Evolutionary conservation across 805 yeast genomes (phyloP).

Genomic region (Wickerhamiella kurtzmanii): DNA sequence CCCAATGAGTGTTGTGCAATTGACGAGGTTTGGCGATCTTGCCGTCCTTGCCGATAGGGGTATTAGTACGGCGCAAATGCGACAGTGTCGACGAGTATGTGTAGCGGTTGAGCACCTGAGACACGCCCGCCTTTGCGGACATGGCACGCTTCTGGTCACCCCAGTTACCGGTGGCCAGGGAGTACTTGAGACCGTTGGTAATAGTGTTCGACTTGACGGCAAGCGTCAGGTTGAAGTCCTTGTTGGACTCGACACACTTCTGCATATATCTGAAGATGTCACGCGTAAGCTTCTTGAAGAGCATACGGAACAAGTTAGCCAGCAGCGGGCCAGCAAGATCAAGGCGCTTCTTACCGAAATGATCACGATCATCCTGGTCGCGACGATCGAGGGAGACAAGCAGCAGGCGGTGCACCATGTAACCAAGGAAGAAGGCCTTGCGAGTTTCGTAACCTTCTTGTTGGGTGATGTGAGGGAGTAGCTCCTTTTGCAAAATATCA

Average conservation of each 20-base stretch:
- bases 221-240: conserved; percentile 87
- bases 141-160: conserved; percentile 99
- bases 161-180: conserved; percentile 99
- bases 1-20: conserved; percentile 99
- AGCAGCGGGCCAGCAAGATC: conserved; percentile 97
- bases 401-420: conserved; percentile 90
- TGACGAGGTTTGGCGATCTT: conserved; percentile 98
- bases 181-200: conserved; percentile 93
- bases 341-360: conserved; percentile 94
- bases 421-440: conserved; percentile 94
- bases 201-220: conserved; percentile 96
- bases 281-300: conserved; percentile 87
- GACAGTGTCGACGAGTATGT: conserved; percentile 97
- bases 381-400: conserved; percentile 94
- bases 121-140: conserved; percentile 98
- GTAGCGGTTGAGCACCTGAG: conserved; percentile 94
- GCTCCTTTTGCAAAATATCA: conserved; percentile 90
- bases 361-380: conserved; percentile 98
- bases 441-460: conserved; percentile 93
- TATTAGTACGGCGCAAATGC: conserved; percentile 96
- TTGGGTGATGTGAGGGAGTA: conserved; percentile 93
- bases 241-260: conserved; percentile 95
- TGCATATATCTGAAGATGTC: conserved; percentile 98
- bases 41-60: conserved; percentile 99
- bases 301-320: conserved; percentile 86